Evolutionary conservation across 768 basidiomycete genomes (phyloP), one percentile per base, ranked within the genome.

Genomic region (Grammothele lineata): DNA sequence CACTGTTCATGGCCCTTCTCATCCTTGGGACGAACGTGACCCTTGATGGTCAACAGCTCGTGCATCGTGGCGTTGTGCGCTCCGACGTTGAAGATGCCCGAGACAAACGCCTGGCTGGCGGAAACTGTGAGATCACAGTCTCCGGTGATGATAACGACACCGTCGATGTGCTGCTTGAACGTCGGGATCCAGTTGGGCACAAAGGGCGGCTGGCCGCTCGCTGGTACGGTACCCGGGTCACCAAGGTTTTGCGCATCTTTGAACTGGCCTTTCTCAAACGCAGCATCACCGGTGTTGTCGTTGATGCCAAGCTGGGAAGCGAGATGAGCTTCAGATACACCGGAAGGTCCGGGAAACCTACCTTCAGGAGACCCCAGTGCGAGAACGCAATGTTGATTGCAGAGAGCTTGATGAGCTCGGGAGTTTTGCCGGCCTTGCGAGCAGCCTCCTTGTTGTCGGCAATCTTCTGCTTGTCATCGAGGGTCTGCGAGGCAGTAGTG

Each of bases 341-440:
- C n/a, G n/a, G n/a, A n/a, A n/a, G n/a, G n/a, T n/a, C n/a, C n/a
- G n/a, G n/a, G n/a, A 19, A 40, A 24, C 48, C 6, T 56, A 75
- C 74, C 61, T 66, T 63, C 2, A 35, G 54, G 32, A 80, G 69
- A 14, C 77, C 80, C 14, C 59, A 57, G 22, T 75, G 73, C 7
- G 78, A 76, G 60, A 81, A 78, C 11, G 77, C 66, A 37, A 80
- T 69, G 63, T 80, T 81, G 35, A 78, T 66, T 9, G 73, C 74
- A 11, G 61, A 62, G 46, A 76, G 57, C 19, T 65, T 68, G 45
- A 76, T 55, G 19, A 71, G 59, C 24, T 10, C 56, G 56, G 32
- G 61, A 61, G 36, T 59, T 25, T 42, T 59, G 37, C 60, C 60
- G 14, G 61, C 32, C 43, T 64, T 43, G 14, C n/a, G 19, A 3